A percentile compares a stretch with the other conserved stretches of the same genome.
Conservation (phyloP, 441 rosid genomes). For the Biscutella laevigata region DNA sequence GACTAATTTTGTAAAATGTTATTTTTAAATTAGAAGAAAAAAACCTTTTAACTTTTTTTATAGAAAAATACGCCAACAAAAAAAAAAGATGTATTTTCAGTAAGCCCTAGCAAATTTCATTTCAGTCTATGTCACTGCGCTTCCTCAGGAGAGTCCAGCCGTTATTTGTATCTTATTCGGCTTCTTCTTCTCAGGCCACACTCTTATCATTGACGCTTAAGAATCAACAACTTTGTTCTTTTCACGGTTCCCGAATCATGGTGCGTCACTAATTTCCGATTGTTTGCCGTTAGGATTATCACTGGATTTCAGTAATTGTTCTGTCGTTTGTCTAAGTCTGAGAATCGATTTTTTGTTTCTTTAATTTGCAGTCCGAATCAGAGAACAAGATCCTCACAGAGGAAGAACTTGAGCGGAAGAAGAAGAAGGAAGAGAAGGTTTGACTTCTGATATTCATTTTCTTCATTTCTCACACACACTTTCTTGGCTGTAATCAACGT, state of each 20-base stretch:
- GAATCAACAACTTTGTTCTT: background rate
- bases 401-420: constrained; percentile 79
- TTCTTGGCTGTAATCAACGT: background rate
- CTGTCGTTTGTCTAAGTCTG: background rate
- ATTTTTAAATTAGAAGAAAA: no score
- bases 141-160: constrained; percentile 22
- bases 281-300: background rate
- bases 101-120: constrained; percentile 5
- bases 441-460: background rate
- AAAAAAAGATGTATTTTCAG: background rate
- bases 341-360: constrained; percentile 1
- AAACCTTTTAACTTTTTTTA: no score
- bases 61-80: no score
- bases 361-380: constrained; percentile 35
- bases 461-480: background rate
- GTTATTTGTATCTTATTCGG: constrained; percentile 8
- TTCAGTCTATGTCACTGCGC: constrained; percentile 23
- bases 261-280: background rate
- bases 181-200: constrained; percentile 1
- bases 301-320: background rate
- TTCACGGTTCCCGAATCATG: constrained; percentile 23
- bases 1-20: no score
- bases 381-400: constrained; percentile 39
- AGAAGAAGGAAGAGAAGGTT: constrained; percentile 91
- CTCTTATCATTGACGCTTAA: background rate